Base-by-base conservation (phyloP, 2,329 filamentous ascomycete genomes). In the Ascosphaera pollenicola region DNA sequence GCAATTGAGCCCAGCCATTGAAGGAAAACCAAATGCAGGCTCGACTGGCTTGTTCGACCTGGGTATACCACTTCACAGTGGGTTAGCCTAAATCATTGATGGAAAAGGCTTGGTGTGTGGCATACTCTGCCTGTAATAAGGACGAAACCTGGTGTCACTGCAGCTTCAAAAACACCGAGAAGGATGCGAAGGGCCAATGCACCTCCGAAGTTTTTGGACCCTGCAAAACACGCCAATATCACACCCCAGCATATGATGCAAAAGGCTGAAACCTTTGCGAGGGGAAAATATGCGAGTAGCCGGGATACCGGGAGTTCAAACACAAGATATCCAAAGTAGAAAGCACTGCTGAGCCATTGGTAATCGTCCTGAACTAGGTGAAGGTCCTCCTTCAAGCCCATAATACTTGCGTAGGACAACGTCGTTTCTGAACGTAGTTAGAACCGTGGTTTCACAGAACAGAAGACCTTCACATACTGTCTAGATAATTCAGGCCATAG, bases 1-100 rank as follows among this genome's bases (percentile, higher is more conserved):
- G 61, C 13, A 78, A 73, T 51, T 73, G 71, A 0, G 68, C 73
- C 39, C 66, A 66, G 2, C 73, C 73, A 44, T 75, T 76, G 58
- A 75, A 78, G 38, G 61, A 66, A 55, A 78, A 79, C 76, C 76
- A 81, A 40, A 78, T 68, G 3, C 66, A 68, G 1, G 68, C 69
- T 7, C 76, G 60, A 0, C 63, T 58, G 2, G 70, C 72, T 56
- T 80, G 75, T 51, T 81, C 76, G 40, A 63, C 62, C 51, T 73
- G 73, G 1, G 77, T 80, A 47, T 79, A 82, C 75, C 75, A 81
- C 55, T 78, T 28, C 6, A 13, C n/a, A 7, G 24, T 3, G 19
- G 21, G 16, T 8, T n/a, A n/a, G n/a, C n/a, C n/a, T n/a, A n/a
- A n/a, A n/a, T n/a, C n/a, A n/a, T n/a, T n/a, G n/a, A n/a, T n/a